phyloP scores from a whole-genome alignment of 108 stramenopile species.

The Conticribra guillardii region DNA sequence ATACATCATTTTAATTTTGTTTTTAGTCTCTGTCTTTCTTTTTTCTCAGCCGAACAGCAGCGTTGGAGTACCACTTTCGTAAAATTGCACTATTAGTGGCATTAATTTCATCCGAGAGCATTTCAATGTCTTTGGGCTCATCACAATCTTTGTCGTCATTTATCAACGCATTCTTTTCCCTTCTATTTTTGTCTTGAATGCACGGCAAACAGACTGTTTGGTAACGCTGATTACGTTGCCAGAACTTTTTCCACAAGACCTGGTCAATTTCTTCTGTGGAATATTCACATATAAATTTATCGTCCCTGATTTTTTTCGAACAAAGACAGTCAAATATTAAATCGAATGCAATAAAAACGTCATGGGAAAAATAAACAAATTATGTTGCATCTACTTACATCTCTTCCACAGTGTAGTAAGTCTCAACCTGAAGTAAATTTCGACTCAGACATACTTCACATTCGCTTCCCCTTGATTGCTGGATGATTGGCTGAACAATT shows the following conservation, averaged over 20 bases:
- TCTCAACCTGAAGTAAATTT: slow-evolving; percentile 73
- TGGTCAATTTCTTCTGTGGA: slow-evolving; percentile 71
- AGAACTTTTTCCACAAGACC: slow-evolving; percentile 76
- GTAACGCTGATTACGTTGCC: slow-evolving; percentile 67
- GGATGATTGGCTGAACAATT: slow-evolving; percentile 59
- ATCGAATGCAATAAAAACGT: neutral
- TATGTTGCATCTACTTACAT: slow-evolving; percentile 15
- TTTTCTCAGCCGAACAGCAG: too few relatives aligned
- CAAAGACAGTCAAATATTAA: too few relatives aligned
- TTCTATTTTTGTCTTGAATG: slow-evolving; percentile 31
- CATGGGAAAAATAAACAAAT: neutral
- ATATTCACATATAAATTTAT: slow-evolving; percentile 51
- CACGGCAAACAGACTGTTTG: slow-evolving; percentile 66
- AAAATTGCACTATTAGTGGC: too few relatives aligned
- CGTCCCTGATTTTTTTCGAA: too few relatives aligned
- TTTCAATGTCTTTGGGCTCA: too few relatives aligned
- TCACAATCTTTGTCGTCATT: slow-evolving; percentile 17
- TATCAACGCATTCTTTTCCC: slow-evolving; percentile 23
- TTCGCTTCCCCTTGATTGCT: slow-evolving; percentile 59
- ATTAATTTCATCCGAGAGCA: too few relatives aligned
- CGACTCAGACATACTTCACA: slow-evolving; percentile 77
- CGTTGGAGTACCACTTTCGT: too few relatives aligned
- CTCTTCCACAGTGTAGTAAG: slow-evolving; percentile 59
- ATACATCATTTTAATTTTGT: too few relatives aligned
- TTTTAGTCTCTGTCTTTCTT: too few relatives aligned